Conservation (phyloP, 768 basidiomycete species). For the Cubamyces sp. region DNA sequence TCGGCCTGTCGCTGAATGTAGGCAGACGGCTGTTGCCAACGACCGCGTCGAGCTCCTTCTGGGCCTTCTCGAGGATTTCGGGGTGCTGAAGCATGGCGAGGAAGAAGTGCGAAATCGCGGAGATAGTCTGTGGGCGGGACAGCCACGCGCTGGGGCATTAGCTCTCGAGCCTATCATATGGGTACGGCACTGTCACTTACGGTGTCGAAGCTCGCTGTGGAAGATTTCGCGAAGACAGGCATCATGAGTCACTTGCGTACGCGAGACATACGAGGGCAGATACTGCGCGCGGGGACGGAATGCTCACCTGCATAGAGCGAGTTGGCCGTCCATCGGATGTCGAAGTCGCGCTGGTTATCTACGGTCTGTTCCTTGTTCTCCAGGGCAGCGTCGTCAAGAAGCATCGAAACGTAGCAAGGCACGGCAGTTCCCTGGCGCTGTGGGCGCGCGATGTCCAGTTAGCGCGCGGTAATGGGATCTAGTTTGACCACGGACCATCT, state of each 20-base stretch:
- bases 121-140: constrained; percentile 50
- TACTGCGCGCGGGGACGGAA: neutral
- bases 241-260: neutral
- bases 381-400: constrained; percentile 53
- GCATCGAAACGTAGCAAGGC: constrained; percentile 49
- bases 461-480: constrained; percentile 4
- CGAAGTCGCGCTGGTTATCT: constrained; percentile 54
- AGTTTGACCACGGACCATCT: constrained; percentile 18
- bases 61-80: constrained; percentile 57
- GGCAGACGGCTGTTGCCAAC: constrained; percentile 62
- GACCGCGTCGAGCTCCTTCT: constrained; percentile 66
- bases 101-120: constrained; percentile 60
- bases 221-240: neutral
- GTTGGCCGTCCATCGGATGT: constrained; percentile 82
- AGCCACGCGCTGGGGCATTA: neutral
- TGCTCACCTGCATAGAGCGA: constrained; percentile 66
- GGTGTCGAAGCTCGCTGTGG: constrained; percentile 61
- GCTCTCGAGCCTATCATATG: neutral
- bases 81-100: constrained; percentile 70
- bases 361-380: constrained; percentile 34
- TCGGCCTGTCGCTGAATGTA: constrained; percentile 54
- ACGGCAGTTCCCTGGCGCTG: constrained; percentile 43
- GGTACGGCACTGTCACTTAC: constrained; percentile 38
- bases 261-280: neutral
- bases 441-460: neutral